Conservation (phyloP, 208 protist genomes). For the Crithidia thermophila region DNA sequence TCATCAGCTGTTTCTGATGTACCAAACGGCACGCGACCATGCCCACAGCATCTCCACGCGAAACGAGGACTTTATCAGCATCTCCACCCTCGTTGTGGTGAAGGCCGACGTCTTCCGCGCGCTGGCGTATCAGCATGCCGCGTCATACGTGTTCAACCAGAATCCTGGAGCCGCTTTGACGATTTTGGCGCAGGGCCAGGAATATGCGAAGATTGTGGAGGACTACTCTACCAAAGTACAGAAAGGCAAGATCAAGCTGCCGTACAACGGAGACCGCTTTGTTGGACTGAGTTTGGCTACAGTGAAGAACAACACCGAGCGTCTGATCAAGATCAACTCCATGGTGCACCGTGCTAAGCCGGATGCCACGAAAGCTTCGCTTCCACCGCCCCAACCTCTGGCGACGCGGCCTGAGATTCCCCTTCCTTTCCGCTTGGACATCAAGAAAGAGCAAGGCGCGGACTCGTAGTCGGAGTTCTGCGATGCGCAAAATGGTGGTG, state of each 20-base stretch:
- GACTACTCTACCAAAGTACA: constrained; percentile 32
- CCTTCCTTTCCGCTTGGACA: constrained; percentile 27
- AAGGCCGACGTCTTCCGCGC: constrained; percentile 59
- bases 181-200: constrained; percentile 36
- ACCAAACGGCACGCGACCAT: constrained; percentile 33
- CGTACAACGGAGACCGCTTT: constrained; percentile 40
- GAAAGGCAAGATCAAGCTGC: constrained; percentile 46
- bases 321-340: constrained; percentile 57
- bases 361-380: constrained; percentile 6
- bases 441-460: neutral
- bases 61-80: constrained; percentile 33
- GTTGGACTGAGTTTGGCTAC: constrained; percentile 34
- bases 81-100: constrained; percentile 40
- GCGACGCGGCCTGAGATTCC: constrained; percentile 26
- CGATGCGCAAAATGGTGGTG: neutral
- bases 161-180: constrained; percentile 40
- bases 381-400: constrained; percentile 36
- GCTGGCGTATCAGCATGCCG: constrained; percentile 51
- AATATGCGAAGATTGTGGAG: constrained; percentile 25
- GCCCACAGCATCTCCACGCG: constrained; percentile 22
- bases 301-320: constrained; percentile 45
- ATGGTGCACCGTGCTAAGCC: constrained; percentile 58
- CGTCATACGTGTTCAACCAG: constrained; percentile 42
- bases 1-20: constrained; percentile 63
- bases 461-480: neutral